Base-by-base conservation (phyloP, 2,329 filamentous ascomycete species). In the Calycina herbarum region DNA sequence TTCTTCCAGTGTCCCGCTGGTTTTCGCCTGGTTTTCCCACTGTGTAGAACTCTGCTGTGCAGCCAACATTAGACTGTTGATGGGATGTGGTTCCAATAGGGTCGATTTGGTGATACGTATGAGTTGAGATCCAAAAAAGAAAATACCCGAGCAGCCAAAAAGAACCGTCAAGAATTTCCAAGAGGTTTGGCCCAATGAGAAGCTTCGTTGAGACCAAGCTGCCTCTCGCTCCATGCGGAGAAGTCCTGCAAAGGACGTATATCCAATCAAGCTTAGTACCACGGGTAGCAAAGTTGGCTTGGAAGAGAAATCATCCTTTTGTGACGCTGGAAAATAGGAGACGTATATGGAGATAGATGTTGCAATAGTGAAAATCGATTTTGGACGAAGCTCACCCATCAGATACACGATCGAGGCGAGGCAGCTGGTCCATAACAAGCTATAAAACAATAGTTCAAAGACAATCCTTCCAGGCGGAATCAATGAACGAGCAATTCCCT, bases 1-100 rank as follows among this genome's bases (percentile, higher is more conserved):
- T 38, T 58, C 61, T 54, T 59, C 13, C 17, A 72, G 56, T 10
- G 64, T 64, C 29, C 62, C 61, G 54, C 66, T 71, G 5, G 31
- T 29, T n/a, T 54, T 17, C 11, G 70, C 70, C 62, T 71, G 68
- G 15, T 54, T 63, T 24, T 42, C 20, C 70, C 70, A 71, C 13
- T 57, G 17, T 11, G 29, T 27, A 13, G 64, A 62, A 31, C 38
- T 57, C 11, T 24, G 33, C 10, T 59, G 57, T 13, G 67, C 64
- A 42, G 65, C 60, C 7, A 64, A 51, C 11, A 70, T 66, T 31
- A 71, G 64, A 10, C 33, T 38, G 8, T 66, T 24, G 29, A 71
- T 68, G 13, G 69, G 69, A 62, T 70, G 59, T 38, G 40, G 65
- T 15, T 38, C 31, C 24, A 10, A 35, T 31, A 13, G 27, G 20